Percentiles rank a stretch among this genome's conserved stretches.
phyloP scores from a whole-genome alignment of 441 rosid species.

The Gossypium davidsonii region DNA sequence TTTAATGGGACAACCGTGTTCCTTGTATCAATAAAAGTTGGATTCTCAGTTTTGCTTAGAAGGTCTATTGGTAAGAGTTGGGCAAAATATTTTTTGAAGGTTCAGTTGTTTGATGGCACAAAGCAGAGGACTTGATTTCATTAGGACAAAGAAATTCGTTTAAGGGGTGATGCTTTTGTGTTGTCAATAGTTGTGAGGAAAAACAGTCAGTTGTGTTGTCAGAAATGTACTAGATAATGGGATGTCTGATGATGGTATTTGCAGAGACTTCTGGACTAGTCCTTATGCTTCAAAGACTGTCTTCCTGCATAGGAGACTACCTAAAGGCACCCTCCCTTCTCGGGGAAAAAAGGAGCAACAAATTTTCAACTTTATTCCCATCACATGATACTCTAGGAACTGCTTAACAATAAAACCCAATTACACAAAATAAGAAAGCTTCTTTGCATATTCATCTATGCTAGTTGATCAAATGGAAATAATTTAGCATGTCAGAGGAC shows the following conservation, averaged over 20 bases:
- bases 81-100: not conserved
- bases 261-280: not conserved
- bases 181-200: not conserved
- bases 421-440: constrained; percentile 3
- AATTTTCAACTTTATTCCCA: not conserved
- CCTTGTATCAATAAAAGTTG: not conserved
- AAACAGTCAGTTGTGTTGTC: not conserved
- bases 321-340: not conserved
- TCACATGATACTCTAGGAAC: not conserved
- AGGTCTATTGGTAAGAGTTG: not conserved
- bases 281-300: not conserved
- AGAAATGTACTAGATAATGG: not conserved
- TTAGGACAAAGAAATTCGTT: not conserved
- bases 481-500: not conserved
- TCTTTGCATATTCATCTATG: not conserved
- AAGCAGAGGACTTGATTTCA: not conserved
- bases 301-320: not conserved
- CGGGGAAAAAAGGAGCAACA: not conserved
- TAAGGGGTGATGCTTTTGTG: not conserved
- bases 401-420: constrained; percentile 7
- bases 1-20: not conserved
- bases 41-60: not conserved
- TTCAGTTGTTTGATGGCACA: not conserved
- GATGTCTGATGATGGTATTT: not conserved
- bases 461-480: constrained; percentile 4